A percentile compares a stretch with the other conserved stretches of the same genome.
Evolutionary conservation across 441 rosid species (phyloP).

Genomic region (Rhodomyrtus psidioides): DNA sequence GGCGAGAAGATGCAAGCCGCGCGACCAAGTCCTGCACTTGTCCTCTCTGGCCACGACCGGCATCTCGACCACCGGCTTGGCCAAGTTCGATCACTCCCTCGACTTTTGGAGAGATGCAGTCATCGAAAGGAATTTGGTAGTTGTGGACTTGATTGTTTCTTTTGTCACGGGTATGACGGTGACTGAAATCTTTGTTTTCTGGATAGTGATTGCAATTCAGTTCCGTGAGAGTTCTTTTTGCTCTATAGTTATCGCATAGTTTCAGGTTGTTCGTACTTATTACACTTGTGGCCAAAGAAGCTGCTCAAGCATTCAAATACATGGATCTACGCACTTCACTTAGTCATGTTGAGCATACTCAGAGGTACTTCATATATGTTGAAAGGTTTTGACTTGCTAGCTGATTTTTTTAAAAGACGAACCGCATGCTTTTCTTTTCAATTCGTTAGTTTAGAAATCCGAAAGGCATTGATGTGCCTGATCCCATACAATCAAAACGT

Average conservation of each 20-base stretch:
- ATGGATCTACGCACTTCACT: constrained; percentile 52
- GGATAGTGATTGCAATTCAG: background rate
- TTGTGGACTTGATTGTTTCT: background rate
- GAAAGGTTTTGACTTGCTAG: background rate
- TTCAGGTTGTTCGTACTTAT: constrained; percentile 83
- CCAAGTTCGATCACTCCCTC: background rate
- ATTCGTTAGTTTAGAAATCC: constrained; percentile 12
- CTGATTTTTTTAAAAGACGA: background rate
- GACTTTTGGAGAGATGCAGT: background rate
- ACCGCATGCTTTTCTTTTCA: background rate
- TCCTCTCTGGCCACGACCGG: background rate
- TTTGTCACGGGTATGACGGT: background rate
- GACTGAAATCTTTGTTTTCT: background rate
- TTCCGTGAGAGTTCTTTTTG: constrained; percentile 87
- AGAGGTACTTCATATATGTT: constrained; percentile 34
- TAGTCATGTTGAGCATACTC: constrained; percentile 56
- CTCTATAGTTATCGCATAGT: constrained; percentile 86
- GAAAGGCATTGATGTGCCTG: constrained; percentile 68
- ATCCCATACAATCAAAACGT: constrained; percentile 80
- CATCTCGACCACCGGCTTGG: background rate
- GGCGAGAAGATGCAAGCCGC: background rate
- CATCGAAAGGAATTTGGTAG: background rate
- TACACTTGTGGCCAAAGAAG: constrained; percentile 92
- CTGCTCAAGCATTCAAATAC: constrained; percentile 67
- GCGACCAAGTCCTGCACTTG: background rate